Evolutionary conservation across 495 filamentous ascomycete genomes (phyloP).

Genomic region (Staphylotrichum tortipilum): DNA sequence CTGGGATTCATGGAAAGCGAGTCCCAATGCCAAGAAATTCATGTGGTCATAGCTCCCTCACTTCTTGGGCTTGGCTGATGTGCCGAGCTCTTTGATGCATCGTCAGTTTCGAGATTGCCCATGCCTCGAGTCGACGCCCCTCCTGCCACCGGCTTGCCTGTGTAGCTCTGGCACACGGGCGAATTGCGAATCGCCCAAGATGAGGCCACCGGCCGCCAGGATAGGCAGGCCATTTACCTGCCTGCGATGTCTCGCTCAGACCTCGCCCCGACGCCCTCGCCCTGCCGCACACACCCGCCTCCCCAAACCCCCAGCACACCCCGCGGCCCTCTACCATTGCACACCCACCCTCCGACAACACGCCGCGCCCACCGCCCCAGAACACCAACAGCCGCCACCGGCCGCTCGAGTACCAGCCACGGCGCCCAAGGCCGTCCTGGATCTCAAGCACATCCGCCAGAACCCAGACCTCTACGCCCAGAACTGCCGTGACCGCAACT

Average conservation of each 20-base stretch:
- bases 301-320: neutral
- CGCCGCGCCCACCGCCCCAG: neutral
- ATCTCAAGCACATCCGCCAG: conserved; percentile 83
- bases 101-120: too few species aligned
- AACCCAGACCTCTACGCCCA: conserved; percentile 67
- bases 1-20: too few species aligned
- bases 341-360: conserved; percentile 5
- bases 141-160: too few species aligned
- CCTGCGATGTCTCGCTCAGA: conserved; percentile 22
- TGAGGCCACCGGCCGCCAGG: conserved; percentile 11
- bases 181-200: too few species aligned
- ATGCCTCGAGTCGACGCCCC: too few species aligned
- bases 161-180: too few species aligned
- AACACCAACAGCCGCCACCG: conserved; percentile 2
- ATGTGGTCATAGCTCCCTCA: conserved; percentile 2
- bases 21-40: too few species aligned
- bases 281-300: neutral
- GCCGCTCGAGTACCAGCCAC: conserved; percentile 43
- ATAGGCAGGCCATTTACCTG: conserved; percentile 19
- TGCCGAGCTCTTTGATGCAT: too few species aligned
- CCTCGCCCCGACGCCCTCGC: conserved; percentile 1
- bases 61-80: conserved; percentile 2
- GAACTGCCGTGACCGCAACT: conserved; percentile 82
- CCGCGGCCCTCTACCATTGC: conserved; percentile 4
- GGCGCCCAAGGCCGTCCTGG: conserved; percentile 69